Base-by-base conservation (phyloP, 176 grass and related monocot species). In the Cocos nucifera region DNA sequence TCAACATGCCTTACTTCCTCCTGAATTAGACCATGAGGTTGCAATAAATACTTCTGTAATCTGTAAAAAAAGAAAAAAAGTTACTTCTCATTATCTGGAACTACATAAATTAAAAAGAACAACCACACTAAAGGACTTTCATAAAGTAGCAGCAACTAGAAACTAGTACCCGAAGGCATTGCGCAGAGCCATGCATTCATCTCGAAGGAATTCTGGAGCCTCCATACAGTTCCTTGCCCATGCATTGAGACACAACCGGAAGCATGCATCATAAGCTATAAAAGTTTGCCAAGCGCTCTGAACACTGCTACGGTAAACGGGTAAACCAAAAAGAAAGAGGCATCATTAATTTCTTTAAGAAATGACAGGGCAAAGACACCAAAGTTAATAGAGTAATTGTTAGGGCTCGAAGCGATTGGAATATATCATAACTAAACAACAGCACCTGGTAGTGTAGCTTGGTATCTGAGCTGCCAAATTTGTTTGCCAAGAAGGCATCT, bases 251-350 rank as follows among this genome's bases (percentile, higher is more conserved):
- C 87, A 97, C 68, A 97, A 56, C 53, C 92, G 78, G 57, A 85
- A 90, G 73, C 92, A 91, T 62, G 92, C 92, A 77, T 97, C 87
- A 35, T 97, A 97, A 67, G 84, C 87, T 35, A 97, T 78, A 81
- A 97, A 90, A 39, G 83, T 85, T 85, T 97, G 87, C 92, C 92
- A 97, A 69, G 92, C 87, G 49, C 75, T 97, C 76, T 91, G 87
- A 65, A 88, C 78, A 79, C 92, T 97, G 71, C 15, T 66, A 60
- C 17, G 58, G 74, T 54, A 59, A 72, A 67, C 51, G 56, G 6
- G 54, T 17, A 51, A 22, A 68, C 51, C 54, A 22, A 78, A 23
- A 71, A 58, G 20, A 35, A 53, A 30, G 73, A 22, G 3, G 17
- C 29, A 3, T 54, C 32, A 21, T 77, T 73, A 82, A 72, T 72